These are phyloP conservation scores for Sporothrix euskadiensis DNA, from an alignment of 2,329 filamentous ascomycete genomes.

Conservation along the genomic window DNA sequence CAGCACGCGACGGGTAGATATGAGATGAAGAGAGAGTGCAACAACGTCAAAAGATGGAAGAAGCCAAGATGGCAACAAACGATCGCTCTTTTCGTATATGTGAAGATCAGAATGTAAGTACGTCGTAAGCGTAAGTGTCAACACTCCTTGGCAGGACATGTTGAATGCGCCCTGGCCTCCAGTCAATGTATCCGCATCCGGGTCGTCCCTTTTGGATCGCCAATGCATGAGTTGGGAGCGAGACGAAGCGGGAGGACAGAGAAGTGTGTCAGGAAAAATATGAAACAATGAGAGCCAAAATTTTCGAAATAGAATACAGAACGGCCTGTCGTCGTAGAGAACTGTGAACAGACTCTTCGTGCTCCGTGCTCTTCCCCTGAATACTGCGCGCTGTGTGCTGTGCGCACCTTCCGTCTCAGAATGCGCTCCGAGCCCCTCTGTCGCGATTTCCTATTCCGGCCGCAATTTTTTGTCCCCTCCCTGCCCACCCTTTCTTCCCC, in stretches of 20 bases:
- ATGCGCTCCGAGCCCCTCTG: background rate
- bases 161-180: background rate
- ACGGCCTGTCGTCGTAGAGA: background rate
- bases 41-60: background rate
- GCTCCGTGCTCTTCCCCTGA: background rate
- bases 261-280: background rate
- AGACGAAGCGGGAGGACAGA: background rate
- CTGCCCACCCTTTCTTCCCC: background rate
- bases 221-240: conserved; percentile 17
- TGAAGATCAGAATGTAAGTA: background rate
- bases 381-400: background rate
- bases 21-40: background rate
- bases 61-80: background rate
- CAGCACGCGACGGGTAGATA: background rate
- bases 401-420: conserved; percentile 14
- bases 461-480: background rate
- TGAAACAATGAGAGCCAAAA: background rate
- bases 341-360: too few relatives aligned
- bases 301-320: too few relatives aligned
- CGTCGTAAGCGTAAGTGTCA: background rate
- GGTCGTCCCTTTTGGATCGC: conserved; percentile 19
- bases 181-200: conserved; percentile 20
- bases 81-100: background rate
- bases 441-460: conserved; percentile 22
- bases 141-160: background rate